A percentile compares a stretch with the other conserved stretches of the same genome.
These are phyloP conservation scores for Lentinula edodes DNA, from an alignment of 768 basidiomycete species.

Conservation along the genomic window DNA sequence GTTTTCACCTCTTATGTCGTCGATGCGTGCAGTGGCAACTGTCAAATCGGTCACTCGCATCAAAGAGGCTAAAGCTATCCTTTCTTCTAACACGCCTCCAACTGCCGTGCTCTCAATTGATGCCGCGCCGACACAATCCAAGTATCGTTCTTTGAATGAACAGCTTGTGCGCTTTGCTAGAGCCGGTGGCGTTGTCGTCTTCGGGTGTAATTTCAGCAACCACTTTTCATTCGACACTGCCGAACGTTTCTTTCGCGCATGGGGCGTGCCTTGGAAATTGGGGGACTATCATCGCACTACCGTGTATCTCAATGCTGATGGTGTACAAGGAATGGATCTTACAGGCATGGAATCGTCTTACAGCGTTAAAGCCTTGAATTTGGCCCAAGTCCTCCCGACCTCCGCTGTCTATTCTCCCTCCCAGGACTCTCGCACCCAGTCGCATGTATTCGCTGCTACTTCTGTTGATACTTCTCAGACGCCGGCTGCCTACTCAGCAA, in stretches of 20 bases:
- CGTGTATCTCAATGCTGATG: constrained; percentile 11
- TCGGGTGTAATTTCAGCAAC: constrained; percentile 16
- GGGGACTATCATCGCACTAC: constrained; percentile 21
- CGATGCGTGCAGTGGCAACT: not conserved
- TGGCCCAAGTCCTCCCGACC: constrained; percentile 11
- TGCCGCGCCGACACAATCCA: not conserved
- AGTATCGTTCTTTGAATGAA: not conserved
- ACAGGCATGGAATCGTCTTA: constrained; percentile 8
- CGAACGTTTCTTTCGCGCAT: constrained; percentile 6
- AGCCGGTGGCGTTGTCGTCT: constrained; percentile 17
- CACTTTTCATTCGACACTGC: constrained; percentile 1
- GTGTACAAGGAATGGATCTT: constrained; percentile 1
- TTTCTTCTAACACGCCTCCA: not conserved
- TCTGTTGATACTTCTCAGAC: constrained; percentile 11
- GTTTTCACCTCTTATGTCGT: not conserved
- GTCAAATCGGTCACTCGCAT: not conserved
- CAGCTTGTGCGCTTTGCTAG: constrained; percentile 8
- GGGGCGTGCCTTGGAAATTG: constrained; percentile 17
- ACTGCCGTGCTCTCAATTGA: not conserved
- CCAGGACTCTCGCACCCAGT: constrained; percentile 12
- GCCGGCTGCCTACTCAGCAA: constrained; percentile 9
- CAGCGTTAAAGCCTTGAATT: constrained; percentile 20
- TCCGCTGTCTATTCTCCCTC: constrained; percentile 17
- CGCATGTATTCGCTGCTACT: constrained; percentile 14
- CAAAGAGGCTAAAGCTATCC: not conserved